These are phyloP conservation scores for Leishmania braziliensis DNA, from an alignment of 208 protist genomes.

Conservation along the genomic window DNA sequence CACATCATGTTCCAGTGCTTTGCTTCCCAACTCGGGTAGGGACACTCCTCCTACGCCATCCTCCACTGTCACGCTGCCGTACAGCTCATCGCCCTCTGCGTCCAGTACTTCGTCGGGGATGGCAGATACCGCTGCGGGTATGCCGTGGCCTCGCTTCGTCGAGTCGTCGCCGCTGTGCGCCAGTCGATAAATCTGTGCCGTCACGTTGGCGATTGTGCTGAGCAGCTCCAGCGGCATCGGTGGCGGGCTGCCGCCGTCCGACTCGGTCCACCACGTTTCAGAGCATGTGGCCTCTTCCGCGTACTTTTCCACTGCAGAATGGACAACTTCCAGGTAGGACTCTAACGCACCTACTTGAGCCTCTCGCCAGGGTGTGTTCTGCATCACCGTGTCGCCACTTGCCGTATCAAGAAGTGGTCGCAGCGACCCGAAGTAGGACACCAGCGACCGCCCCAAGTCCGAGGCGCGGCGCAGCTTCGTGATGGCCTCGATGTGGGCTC, in stretches of 20 bases:
- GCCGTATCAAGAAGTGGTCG: background rate
- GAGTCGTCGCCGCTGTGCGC: background rate
- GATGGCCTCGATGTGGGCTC: slow-evolving; percentile 11
- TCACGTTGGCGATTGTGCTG: slow-evolving; percentile 23
- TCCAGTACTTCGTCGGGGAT: slow-evolving; percentile 7
- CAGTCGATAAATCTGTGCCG: slow-evolving; percentile 33
- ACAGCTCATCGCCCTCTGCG: background rate
- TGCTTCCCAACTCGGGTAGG: background rate
- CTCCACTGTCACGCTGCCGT: background rate
- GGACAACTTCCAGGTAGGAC: slow-evolving; percentile 24
- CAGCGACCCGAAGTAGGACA: slow-evolving; percentile 18
- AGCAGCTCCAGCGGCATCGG: slow-evolving; percentile 25
- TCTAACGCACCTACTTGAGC: background rate
- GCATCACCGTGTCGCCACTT: background rate
- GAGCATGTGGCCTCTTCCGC: slow-evolving; percentile 22
- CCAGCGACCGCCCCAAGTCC: slow-evolving; percentile 15
- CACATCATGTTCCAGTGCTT: background rate
- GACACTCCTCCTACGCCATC: background rate
- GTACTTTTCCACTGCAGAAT: slow-evolving; percentile 7
- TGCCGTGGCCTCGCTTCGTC: background rate
- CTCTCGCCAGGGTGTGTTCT: background rate
- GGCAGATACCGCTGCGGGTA: background rate
- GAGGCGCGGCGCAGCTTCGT: slow-evolving; percentile 19
- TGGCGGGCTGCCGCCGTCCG: background rate
- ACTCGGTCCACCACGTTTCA: slow-evolving; percentile 18